Evolutionary conservation across 2,329 filamentous ascomycete species (phyloP), one percentile per base, ranked within the genome.

Genomic region (Nemania diffusa): DNA sequence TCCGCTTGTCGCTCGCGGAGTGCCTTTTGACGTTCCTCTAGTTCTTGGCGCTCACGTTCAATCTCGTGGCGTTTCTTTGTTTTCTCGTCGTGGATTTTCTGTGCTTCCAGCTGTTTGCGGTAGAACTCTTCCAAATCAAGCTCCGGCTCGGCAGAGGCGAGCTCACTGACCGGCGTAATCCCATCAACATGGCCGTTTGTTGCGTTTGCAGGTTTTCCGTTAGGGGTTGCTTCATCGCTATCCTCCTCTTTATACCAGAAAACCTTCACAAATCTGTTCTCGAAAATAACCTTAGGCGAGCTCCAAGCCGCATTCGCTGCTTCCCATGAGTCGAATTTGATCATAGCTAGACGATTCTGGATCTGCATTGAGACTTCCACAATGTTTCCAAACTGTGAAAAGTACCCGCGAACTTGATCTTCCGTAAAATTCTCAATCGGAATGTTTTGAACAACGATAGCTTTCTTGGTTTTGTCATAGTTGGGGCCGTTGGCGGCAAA

Each of bases 251-350:
- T 90, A 75, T 88, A 85, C 92, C 92, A 95, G 73, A 91, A 94
- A 0, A 95, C 90, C 73, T 93, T 94, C 56, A 96, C 92, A 73
- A 96, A 96, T 11, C 92, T 85, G 72, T 95, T 96, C 73, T 94
- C 91, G 75, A 95, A 96, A 51, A 96, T 90, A 53, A 90, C 90
- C 75, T 93, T 93, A 0, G 92, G 92, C 8, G 91, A 94, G 53
- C 86, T 85, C 76, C 92, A 93, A 1, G 92, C 92, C 17, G 87
- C 85, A 66, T 89, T 87, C 15, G 92, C 92, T 15, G 87, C 80
- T 6, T 84, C 84, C 85, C 90, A 91, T 48, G 84, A 84, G 57
- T 88, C 85, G 73, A 85, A 96, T 71, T 89, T 91, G 69, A 96
- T 84, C 32, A 92, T 82, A 1, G 92, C 92, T 17, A 93, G 78